phyloP scores from a whole-genome alignment of 2,329 filamentous ascomycete species.

The Colletotrichum sp. region DNA sequence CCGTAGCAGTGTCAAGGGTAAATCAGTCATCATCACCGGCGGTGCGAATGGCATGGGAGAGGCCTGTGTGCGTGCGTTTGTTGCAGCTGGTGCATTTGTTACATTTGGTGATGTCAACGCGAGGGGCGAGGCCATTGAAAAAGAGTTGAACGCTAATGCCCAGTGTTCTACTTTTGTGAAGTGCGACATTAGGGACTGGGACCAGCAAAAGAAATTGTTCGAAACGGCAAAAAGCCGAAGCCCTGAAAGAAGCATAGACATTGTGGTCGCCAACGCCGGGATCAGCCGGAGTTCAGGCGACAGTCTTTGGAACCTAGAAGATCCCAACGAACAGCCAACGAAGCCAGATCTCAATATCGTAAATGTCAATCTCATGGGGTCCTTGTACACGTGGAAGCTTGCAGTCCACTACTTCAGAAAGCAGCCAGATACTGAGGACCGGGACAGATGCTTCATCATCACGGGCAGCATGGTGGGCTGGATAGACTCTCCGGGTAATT shows the following conservation, averaged over 20 bases:
- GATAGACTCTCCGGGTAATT: slow-evolving; percentile 47
- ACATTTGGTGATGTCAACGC: slow-evolving; percentile 43
- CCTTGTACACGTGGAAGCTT: slow-evolving; percentile 49
- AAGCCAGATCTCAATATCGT: slow-evolving; percentile 47
- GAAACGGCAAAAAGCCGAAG: slow-evolving; percentile 39
- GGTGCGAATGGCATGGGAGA: slow-evolving; percentile 48
- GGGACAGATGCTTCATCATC: slow-evolving; percentile 53
- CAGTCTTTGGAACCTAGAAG: slow-evolving; percentile 41
- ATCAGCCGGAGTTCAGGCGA: slow-evolving; percentile 41
- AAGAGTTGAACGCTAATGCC: slow-evolving; percentile 31
- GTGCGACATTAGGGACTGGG: slow-evolving; percentile 47
- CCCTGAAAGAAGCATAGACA: slow-evolving; percentile 42
- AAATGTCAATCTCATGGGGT: slow-evolving; percentile 43
- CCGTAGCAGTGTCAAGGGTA: slow-evolving; percentile 39
- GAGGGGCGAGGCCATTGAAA: slow-evolving; percentile 33
- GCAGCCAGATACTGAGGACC: slow-evolving; percentile 37
- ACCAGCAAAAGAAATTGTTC: slow-evolving; percentile 45
- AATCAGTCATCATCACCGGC: slow-evolving; percentile 52
- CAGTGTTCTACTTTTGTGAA: slow-evolving; percentile 35
- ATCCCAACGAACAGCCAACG: slow-evolving; percentile 27
- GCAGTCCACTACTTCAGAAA: slow-evolving; percentile 50
- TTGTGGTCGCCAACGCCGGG: slow-evolving; percentile 53
- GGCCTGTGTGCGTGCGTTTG: slow-evolving; percentile 36
- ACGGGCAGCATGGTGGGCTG: slow-evolving; percentile 51
- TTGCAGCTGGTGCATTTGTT: slow-evolving; percentile 40